Percentiles rank a stretch among this genome's conserved stretches.
Conservation (phyloP, 2,329 filamentous ascomycete genomes). For the Macrophomina phaseolina region DNA sequence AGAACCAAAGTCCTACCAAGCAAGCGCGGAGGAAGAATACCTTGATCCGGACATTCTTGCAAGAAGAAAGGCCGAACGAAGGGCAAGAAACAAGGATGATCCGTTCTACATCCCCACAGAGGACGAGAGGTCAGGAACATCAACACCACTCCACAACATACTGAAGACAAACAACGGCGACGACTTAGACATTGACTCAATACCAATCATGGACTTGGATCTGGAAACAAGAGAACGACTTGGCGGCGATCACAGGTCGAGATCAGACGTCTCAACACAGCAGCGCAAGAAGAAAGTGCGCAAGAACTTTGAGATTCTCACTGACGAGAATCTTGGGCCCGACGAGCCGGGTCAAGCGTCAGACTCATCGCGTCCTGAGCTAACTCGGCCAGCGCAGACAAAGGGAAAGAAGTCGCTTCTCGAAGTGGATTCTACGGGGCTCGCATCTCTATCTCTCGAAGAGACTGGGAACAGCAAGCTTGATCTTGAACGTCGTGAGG, state of each 20-base stretch:
- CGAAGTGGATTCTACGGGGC: slow-evolving; percentile 83
- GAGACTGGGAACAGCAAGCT: slow-evolving; percentile 51
- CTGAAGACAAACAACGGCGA: slow-evolving; percentile 69
- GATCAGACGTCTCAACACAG: not conserved
- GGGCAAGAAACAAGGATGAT: slow-evolving; percentile 86
- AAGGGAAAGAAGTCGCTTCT: slow-evolving; percentile 70
- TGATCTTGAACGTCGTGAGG: slow-evolving; percentile 70
- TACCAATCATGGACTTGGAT: slow-evolving; percentile 93
- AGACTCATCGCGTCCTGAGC: slow-evolving; percentile 38
- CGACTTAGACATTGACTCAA: slow-evolving; percentile 88
- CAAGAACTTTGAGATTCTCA: slow-evolving; percentile 52
- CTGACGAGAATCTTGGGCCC: slow-evolving; percentile 54
- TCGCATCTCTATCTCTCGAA: slow-evolving; percentile 74
- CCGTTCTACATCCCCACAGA: slow-evolving; percentile 84
- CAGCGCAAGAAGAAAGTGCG: slow-evolving; percentile 39
- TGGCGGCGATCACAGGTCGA: slow-evolving; percentile 1
- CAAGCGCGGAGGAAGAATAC: slow-evolving; percentile 54
- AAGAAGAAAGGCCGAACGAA: slow-evolving; percentile 74
- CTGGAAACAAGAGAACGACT: slow-evolving; percentile 56
- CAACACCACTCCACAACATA: slow-evolving; percentile 81
- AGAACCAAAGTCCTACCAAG: slow-evolving; percentile 52
- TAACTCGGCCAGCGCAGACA: slow-evolving; percentile 34
- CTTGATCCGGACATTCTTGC: slow-evolving; percentile 78
- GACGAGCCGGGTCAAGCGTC: slow-evolving; percentile 35
- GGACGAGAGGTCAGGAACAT: slow-evolving; percentile 60